These are phyloP conservation scores for Aspergillus affinis DNA, from an alignment of 495 filamentous ascomycete species.

Conservation along the genomic window DNA sequence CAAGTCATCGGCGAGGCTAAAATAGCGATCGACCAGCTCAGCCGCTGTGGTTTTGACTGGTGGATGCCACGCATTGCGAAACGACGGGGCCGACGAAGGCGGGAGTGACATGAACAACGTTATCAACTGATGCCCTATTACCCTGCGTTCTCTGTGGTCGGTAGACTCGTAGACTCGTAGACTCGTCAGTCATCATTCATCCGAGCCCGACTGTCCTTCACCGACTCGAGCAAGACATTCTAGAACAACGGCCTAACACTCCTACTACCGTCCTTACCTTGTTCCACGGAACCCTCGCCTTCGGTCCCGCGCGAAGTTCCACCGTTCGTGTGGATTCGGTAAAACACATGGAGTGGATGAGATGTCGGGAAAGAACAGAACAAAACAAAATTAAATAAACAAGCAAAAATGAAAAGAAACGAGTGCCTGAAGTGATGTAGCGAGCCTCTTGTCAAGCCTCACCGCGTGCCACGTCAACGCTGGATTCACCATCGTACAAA, in stretches of 20 bases:
- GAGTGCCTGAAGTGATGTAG: neutral
- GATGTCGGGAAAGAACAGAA: neutral
- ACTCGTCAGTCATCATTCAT: neutral
- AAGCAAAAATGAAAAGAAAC: neutral
- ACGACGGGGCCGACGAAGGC: neutral
- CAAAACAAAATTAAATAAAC: neutral
- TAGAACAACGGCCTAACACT: neutral
- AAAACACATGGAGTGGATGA: neutral
- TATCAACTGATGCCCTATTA: too few relatives aligned
- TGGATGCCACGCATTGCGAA: constrained; percentile 2
- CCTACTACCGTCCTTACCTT: neutral
- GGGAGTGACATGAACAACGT: neutral
- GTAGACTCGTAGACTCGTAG: neutral
- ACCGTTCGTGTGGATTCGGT: neutral
- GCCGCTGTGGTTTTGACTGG: constrained; percentile 4
- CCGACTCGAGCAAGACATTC: too few relatives aligned
- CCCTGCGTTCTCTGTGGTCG: too few relatives aligned
- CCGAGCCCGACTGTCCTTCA: neutral
- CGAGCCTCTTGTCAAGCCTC: neutral
- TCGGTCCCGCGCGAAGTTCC: neutral
- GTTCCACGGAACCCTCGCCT: neutral
- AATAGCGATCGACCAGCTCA: constrained; percentile 9
- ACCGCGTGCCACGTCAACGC: neutral
- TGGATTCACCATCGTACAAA: neutral
- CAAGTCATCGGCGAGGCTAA: constrained; percentile 10